Evolutionary conservation across 2,329 filamentous ascomycete species (phyloP).

Genomic region (Alternaria solani): DNA sequence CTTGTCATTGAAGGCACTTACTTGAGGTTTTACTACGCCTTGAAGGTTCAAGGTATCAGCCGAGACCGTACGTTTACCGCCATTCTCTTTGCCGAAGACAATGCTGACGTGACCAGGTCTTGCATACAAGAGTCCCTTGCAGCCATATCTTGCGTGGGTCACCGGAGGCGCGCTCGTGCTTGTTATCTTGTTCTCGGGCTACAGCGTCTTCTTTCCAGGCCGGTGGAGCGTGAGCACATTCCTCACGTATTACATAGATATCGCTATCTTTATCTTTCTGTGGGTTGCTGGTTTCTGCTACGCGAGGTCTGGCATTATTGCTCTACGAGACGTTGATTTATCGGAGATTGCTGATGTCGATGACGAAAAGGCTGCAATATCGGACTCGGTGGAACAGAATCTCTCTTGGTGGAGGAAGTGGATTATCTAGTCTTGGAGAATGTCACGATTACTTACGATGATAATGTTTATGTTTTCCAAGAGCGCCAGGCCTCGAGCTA

Average conservation of each 20-base stretch:
- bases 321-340: neutral
- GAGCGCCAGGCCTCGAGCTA: too few relatives aligned
- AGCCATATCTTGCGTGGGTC: conserved; percentile 7
- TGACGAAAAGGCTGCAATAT: neutral
- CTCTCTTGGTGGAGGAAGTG: neutral
- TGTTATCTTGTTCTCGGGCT: conserved; percentile 76
- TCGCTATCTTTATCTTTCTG: conserved; percentile 21
- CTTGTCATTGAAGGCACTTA: conserved; percentile 61
- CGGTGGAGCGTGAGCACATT: conserved; percentile 61
- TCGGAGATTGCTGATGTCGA: conserved; percentile 2
- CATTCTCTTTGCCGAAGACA: neutral
- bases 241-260: conserved; percentile 63
- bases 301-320: neutral
- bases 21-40: conserved; percentile 59
- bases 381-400: neutral
- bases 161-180: conserved; percentile 51
- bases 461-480: neutral
- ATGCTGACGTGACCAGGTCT: neutral
- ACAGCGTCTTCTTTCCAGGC: conserved; percentile 72
- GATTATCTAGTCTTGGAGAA: neutral
- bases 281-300: neutral
- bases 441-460: neutral
- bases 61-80: conserved; percentile 2
- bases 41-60: conserved; percentile 57
- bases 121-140: conserved; percentile 5